phyloP scores from a whole-genome alignment of 257 asterid species.

The Fraxinus quadrangulata region DNA sequence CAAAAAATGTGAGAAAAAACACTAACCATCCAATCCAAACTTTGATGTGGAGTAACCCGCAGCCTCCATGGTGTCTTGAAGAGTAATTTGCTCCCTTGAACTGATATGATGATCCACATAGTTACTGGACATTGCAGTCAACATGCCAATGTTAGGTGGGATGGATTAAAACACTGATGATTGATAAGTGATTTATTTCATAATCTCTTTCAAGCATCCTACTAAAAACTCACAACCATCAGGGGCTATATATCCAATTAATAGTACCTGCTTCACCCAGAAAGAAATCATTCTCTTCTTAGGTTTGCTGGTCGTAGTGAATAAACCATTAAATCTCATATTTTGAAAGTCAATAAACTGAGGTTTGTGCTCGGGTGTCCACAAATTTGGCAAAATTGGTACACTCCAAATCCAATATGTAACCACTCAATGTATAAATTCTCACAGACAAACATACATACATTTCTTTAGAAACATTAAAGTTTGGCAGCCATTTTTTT shows the following conservation, averaged over 20 bases:
- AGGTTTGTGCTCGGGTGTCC: not conserved
- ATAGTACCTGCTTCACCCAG: not conserved
- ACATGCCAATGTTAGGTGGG: slow-evolving; percentile 23
- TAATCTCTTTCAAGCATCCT: slow-evolving; percentile 5
- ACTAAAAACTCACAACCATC: not conserved
- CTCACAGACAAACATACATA: not conserved
- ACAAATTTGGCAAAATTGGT: not conserved
- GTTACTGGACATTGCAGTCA: slow-evolving; percentile 61
- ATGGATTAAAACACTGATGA: not conserved
- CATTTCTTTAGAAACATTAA: slow-evolving; percentile 4
- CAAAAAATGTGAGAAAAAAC: slow-evolving; percentile 17
- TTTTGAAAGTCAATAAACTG: slow-evolving; percentile 16
- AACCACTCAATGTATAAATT: not conserved
- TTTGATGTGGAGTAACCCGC: slow-evolving; percentile 79
- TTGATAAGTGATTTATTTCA: slow-evolving; percentile 8
- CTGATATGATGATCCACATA: slow-evolving; percentile 93
- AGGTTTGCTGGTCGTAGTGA: not conserved
- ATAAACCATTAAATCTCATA: slow-evolving; percentile 1
- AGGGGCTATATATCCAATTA: not conserved
- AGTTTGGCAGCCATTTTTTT: not conserved
- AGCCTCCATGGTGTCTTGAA: slow-evolving; percentile 88
- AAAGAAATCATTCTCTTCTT: slow-evolving; percentile 9
- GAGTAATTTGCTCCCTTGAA: slow-evolving; percentile 97
- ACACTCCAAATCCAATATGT: slow-evolving; percentile 9
- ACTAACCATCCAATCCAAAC: slow-evolving; percentile 97